Evolutionary conservation across 2,329 filamentous ascomycete species (phyloP), one percentile per base, ranked within the genome.

Genomic region (Furcasterigmium sp.): DNA sequence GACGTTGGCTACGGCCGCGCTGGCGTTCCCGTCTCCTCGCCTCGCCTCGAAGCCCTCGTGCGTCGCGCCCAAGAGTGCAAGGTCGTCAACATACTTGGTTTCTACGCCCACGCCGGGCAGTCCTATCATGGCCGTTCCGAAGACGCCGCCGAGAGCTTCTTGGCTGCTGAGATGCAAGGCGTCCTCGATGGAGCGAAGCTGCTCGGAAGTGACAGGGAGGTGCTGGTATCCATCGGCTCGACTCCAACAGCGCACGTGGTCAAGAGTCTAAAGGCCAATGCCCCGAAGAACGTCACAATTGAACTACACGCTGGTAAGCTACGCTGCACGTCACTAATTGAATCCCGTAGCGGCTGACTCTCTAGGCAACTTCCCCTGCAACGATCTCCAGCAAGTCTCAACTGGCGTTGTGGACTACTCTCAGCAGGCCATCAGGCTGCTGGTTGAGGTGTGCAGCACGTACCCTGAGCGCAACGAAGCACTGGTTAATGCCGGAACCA

Each of bases 321-420:
- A 19, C 14, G 21, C 17, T 4, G n/a, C 9, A 4, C 10, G 10
- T 11, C 13, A 13, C 10, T 9, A 5, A 23, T n/a, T 29, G 23
- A 19, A 21, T 20, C n/a, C 2, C 3, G 20, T 9, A 3, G 19
- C 9, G n/a, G n/a, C n/a, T 21, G n/a, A 14, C 4, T 14, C 6
- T n/a, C n/a, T 23, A 56, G 57, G 61, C 14, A 64, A 67, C 45
- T 67, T 63, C 38, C 60, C 61, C 3, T 54, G 54, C 25, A 62
- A 64, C n/a, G 63, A 66, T 29, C 61, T 67, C 14, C 63, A 67
- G 29, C 63, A 66, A 41, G 57, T 67, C 3, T 61, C 60, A 2
- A 67, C 63, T 1, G 57, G 57, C 1, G 46, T 64, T 5, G 56
- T 65, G 13, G 35, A 37, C 0, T 43, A 56, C 15, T 43, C 49